These are phyloP conservation scores for Penicillium crystallinum DNA, from an alignment of 495 filamentous ascomycete species.

Conservation along the genomic window DNA sequence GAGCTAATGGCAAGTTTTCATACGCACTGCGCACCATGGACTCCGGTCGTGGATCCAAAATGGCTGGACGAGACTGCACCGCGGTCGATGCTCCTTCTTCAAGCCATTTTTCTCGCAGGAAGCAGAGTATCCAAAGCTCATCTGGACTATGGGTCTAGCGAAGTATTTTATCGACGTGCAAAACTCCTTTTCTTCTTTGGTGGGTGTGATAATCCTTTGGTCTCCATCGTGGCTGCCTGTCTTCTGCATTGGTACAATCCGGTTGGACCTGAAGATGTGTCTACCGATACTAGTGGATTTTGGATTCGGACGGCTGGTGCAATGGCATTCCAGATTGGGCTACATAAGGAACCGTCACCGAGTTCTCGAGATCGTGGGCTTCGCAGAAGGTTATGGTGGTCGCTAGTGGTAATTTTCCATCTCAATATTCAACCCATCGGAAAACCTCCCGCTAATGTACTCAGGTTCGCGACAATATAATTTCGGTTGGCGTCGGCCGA, in stretches of 20 bases:
- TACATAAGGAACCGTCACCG: constrained; percentile 24
- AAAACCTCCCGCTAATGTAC: not conserved
- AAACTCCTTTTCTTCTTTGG: constrained; percentile 29
- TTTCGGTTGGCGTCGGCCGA: constrained; percentile 26
- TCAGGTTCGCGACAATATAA: constrained; percentile 28
- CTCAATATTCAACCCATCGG: too few relatives aligned
- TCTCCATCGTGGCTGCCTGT: constrained; percentile 28
- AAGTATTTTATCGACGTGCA: constrained; percentile 26
- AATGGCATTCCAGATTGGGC: constrained; percentile 29
- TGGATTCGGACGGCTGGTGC: constrained; percentile 29
- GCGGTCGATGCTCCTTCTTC: constrained; percentile 24
- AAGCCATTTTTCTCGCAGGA: constrained; percentile 24
- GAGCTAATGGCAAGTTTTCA: constrained; percentile 24
- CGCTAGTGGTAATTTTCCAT: constrained; percentile 20
- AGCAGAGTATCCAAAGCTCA: constrained; percentile 26
- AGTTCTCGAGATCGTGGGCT: constrained; percentile 22
- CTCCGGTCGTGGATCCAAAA: constrained; percentile 23
- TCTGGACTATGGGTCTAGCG: constrained; percentile 26
- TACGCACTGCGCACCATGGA: constrained; percentile 25
- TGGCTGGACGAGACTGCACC: constrained; percentile 21
- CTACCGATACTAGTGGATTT: constrained; percentile 27
- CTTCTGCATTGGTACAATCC: constrained; percentile 30
- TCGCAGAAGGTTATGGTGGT: constrained; percentile 27
- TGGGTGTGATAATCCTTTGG: constrained; percentile 21
- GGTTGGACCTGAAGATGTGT: constrained; percentile 26